Evolutionary conservation across 208 protist species (phyloP), one percentile per base, ranked within the genome.

Genomic region (Crithidia bombi): DNA sequence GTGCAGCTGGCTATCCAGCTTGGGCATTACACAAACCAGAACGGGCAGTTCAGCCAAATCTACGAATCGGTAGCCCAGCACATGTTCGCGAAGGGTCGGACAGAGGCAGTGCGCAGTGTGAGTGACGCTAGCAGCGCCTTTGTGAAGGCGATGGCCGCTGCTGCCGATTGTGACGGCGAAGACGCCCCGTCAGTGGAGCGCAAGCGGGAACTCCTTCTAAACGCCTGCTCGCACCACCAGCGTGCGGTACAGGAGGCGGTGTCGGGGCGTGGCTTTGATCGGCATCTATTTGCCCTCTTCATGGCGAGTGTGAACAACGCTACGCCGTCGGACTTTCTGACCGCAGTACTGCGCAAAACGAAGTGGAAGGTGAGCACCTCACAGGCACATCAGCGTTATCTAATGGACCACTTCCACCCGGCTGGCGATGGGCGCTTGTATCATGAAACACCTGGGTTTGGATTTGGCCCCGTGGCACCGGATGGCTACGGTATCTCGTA

Each of bases 401-500:
- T 90, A 38, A 85, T 82, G 49, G 70, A 62, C 7, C 58, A 70
- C 44, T 69, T 80, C 36, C 86, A 86, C 69, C 41, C 75, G 9
- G 72, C 78, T 51, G 68, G 58, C 17, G 73, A 72, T 25, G 75
- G 58, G 12, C 17, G 44, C 19, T 54, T 67, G 17, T 83, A 79
- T 41, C 71, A 77, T 58, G 82, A 89, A 51, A 89, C 86, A 6
- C 86, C 83, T 0, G 79, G 79, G 30, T 82, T 91, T 36, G 92
- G 94, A 15, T 98, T 98, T 65, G 94, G 92, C 14, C 94, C 94
- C 14, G 89, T 96, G 19, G 73, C 85, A 6, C 62, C 82, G 33
- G 86, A 95, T 63, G 90, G 92, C 55, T 97, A 97, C 79, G 92
- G 92, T 54, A 77, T 97, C 32, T 93, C 82, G n/a, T 98, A 98